phyloP scores from a whole-genome alignment of 345 rosid species.

The Tarenaya hassleriana region DNA sequence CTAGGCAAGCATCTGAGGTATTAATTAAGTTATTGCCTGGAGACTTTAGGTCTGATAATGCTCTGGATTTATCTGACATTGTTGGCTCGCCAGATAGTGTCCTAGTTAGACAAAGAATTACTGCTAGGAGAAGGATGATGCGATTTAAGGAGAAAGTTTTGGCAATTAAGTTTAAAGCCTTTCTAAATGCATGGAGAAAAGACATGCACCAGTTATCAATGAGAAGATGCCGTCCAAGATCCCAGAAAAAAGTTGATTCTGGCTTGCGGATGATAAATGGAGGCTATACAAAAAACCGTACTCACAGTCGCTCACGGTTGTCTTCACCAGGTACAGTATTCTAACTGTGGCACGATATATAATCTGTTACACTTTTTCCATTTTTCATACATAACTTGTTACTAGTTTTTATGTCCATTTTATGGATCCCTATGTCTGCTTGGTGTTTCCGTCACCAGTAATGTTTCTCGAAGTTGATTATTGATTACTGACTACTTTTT shows the following conservation, averaged over 20 bases:
- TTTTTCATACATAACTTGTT: no score
- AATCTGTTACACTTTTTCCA: no score
- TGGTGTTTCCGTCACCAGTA: no score
- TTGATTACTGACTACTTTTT: no score
- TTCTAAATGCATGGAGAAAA: constrained; percentile 80
- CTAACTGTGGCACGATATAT: no score
- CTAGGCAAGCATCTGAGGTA: constrained; percentile 46
- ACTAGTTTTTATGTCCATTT: no score
- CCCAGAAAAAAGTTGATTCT: constrained; percentile 57
- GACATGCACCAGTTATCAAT: constrained; percentile 52
- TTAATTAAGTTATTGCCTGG: constrained; percentile 47
- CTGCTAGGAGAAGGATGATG: constrained; percentile 34
- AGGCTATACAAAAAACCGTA: constrained; percentile 52
- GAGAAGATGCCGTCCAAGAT: constrained; percentile 52
- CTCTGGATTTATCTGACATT: constrained; percentile 31
- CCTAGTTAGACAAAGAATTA: constrained; percentile 41
- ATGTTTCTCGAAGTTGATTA: no score
- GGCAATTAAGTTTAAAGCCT: constrained; percentile 68
- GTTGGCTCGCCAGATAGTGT: no score
- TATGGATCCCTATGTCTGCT: no score
- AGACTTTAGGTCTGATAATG: constrained; percentile 28
- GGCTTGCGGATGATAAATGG: constrained; percentile 40
- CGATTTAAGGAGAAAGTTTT: constrained; percentile 75
- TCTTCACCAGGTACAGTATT: constrained; percentile 65
- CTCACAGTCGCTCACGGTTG: constrained; percentile 60